Evolutionary conservation across 2,329 filamentous ascomycete genomes (phyloP), one percentile per base, ranked within the genome.

Genomic region (Penicillium italicum): DNA sequence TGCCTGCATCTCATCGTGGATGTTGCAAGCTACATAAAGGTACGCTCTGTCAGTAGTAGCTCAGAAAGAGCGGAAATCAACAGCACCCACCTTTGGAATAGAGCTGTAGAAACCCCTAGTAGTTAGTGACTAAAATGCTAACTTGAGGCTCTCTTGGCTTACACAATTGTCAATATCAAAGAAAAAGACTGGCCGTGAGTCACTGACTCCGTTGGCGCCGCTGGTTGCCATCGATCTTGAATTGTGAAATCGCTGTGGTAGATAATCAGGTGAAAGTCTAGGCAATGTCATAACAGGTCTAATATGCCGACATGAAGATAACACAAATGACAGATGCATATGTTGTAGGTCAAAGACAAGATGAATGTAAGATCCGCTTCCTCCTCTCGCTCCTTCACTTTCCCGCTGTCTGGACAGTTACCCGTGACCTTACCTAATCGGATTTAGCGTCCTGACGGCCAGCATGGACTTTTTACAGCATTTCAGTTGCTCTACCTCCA

Each of bases 131-230:
- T 30, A 7, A 8, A 14, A 49, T n/a, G 8, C 18, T 1, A 40
- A 28, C n/a, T 24, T 20, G 26, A 9, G 2, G 6, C n/a, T 31
- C 12, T 20, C 14, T 28, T 42, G 14, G 77, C 82, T 61, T 79
- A 86, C 84, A 76, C 95, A 99, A 71, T 99, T 99, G 80, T 99
- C 94, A 69, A 99, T 97, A 72, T 99, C 94, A 70, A 97, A 97
- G 74, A 84, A 86, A 72, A 86, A 83, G 20, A 89, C 79, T 1
- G 81, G 79, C 59, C 83, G 72, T 58, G 68, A 63, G 61, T 79
- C 74, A 57, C 57, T 50, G 49, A 55, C 53, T 31, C 53, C 50
- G 16, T 58, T 59, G 22, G 61, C 57, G 44, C 62, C 58, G 47
- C 59, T 63, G 46, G 58, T 60, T 20, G 67, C 48, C 56, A 67